phyloP scores from a whole-genome alignment of 2,329 filamentous ascomycete species.

The Colletotrichum trifolii region DNA sequence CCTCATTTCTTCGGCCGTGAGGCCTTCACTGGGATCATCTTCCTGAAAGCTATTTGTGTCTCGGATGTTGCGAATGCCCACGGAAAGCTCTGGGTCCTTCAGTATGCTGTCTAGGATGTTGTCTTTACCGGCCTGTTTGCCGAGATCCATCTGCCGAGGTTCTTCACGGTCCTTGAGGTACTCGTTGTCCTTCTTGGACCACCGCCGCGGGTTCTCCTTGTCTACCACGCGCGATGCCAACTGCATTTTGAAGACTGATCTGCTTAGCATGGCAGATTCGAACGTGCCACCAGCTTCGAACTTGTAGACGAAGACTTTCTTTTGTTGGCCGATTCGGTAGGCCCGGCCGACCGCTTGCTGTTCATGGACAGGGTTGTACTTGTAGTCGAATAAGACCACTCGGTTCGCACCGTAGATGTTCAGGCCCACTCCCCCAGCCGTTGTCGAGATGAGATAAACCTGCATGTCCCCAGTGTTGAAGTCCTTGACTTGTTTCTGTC shows the following conservation, averaged over 20 bases:
- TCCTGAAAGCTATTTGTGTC: conserved; percentile 79
- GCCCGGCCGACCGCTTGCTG: conserved; percentile 88
- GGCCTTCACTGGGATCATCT: conserved; percentile 68
- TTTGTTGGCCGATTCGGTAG: conserved; percentile 85
- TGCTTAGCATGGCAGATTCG: conserved; percentile 79
- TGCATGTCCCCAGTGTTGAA: conserved; percentile 72
- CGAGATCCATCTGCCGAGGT: conserved; percentile 62
- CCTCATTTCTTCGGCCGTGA: conserved; percentile 70
- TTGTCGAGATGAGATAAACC: conserved; percentile 85
- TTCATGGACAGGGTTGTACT: conserved; percentile 83
- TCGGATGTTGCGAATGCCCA: conserved; percentile 66
- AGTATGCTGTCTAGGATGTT: conserved; percentile 64
- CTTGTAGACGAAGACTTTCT: conserved; percentile 86
- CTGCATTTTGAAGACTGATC: conserved; percentile 84
- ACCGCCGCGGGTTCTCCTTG: conserved; percentile 79
- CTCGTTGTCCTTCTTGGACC: conserved; percentile 57
- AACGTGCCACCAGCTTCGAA: conserved; percentile 83
- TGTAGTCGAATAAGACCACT: conserved; percentile 86
- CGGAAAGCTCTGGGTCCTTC: conserved; percentile 45
- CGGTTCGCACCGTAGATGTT: conserved; percentile 88
- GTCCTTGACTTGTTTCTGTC: conserved; percentile 72
- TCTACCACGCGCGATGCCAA: conserved; percentile 85
- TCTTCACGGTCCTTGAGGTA: conserved; percentile 62
- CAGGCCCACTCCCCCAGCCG: conserved; percentile 82
- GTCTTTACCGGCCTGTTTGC: conserved; percentile 70